Evolutionary conservation across 768 basidiomycete species (phyloP), one percentile per base, ranked within the genome.

Genomic region (Pleurotus salmoneostramineus): DNA sequence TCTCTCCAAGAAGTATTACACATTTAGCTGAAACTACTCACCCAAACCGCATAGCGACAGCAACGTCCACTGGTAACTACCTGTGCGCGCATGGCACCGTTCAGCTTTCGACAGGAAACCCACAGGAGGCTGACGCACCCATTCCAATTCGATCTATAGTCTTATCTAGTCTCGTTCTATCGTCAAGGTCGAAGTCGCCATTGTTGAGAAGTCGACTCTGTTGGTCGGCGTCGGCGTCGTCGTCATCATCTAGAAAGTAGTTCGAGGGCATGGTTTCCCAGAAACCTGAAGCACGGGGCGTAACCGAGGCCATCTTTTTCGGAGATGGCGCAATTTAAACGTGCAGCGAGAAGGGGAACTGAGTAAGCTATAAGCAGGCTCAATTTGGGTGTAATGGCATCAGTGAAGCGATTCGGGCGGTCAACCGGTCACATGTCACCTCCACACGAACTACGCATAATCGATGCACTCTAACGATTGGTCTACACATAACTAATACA

Each of bases 111-210:
- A 1, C 21, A 27, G 21, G 3, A 3, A 27, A 27, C 21, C 3
- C 3, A 3, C 21, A 27, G 21, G 21, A 27, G 21, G 21, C 3
- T 1, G 3, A 27, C 21, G 3, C 27, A 60, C 61, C 93, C 93
- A 96, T 92, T 32, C 93, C 93, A 66, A 95, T 94, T 42, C 85
- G 81, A 67, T 94, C 92, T 70, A 95, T 93, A 0, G 93, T 94
- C 66, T 77, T 88, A 72, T 95, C 93, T 31, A 95, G 77, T 64
- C 81, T 81, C 14, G 83, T 85, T 57, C 83, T 71, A 11, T 69
- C 69, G 62, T 85, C 83, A 21, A 66, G 45, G 14, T 63, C 66
- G 35, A 66, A 67, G 34, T 71, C 72, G 31, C 58, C 61, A 54
- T 66, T 61, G 15, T 56, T 62, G 6, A 72, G 58, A 43, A 75